Conservation (phyloP, 306 rosid species). For the Medicago arabica region DNA sequence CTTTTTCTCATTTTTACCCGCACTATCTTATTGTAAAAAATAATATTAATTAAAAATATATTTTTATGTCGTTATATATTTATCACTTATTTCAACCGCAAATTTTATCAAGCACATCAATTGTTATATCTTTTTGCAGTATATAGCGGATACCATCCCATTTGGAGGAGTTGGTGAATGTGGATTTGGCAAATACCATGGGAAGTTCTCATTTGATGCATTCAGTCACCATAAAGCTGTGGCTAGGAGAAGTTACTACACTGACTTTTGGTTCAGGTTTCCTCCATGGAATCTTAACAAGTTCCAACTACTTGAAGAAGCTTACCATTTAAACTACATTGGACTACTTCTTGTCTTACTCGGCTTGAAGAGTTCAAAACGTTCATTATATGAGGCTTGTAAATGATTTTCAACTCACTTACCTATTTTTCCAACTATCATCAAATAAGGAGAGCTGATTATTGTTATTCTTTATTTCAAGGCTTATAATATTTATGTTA, state of each 20-base stretch:
- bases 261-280: constrained; percentile 78
- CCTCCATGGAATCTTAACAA: constrained; percentile 78
- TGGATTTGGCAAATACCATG: constrained; percentile 78
- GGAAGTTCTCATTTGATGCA: constrained; percentile 76
- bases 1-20: too few species aligned
- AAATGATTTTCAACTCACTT: constrained; percentile 1
- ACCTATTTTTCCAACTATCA: background rate
- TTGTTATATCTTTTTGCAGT: constrained; percentile 45
- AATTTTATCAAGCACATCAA: background rate
- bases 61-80: too few species aligned
- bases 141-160: constrained; percentile 66
- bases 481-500: background rate
- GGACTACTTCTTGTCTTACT: constrained; percentile 57
- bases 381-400: constrained; percentile 6
- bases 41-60: too few species aligned
- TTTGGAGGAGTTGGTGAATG: constrained; percentile 88
- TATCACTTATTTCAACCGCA: too few species aligned
- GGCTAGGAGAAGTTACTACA: constrained; percentile 55
- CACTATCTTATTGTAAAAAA: too few species aligned
- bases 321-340: constrained; percentile 58
- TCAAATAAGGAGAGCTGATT: background rate
- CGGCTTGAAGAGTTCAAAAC: constrained; percentile 55
- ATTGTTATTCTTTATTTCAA: background rate
- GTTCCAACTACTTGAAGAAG: constrained; percentile 60
- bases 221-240: constrained; percentile 74